Percentiles rank a stretch among this genome's conserved stretches.
These are phyloP conservation scores for Aspergillus transmontanensis DNA, from an alignment of 2,329 filamentous ascomycete species.

Conservation along the genomic window DNA sequence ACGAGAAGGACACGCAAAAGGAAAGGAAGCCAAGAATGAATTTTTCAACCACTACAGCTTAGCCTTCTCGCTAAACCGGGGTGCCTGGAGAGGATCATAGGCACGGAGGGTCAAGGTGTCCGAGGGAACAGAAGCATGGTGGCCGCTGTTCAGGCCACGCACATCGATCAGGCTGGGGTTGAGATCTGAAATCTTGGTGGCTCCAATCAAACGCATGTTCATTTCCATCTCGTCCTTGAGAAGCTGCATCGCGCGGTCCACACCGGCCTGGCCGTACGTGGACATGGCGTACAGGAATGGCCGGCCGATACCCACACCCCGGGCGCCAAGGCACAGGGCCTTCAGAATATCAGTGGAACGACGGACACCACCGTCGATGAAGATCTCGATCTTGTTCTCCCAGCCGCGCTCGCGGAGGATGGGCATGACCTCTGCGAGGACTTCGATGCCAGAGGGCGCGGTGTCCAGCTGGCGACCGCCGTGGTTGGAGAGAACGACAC, in stretches of 20 bases:
- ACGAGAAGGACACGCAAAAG: neutral
- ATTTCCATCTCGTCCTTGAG: conserved; percentile 97
- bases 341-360: conserved; percentile 94
- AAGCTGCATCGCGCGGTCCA: conserved; percentile 88
- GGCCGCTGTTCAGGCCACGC: conserved; percentile 63
- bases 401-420: conserved; percentile 73
- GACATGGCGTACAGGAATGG: conserved; percentile 97
- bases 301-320: conserved; percentile 88
- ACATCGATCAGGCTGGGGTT: conserved; percentile 80
- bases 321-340: conserved; percentile 87
- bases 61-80: conserved; percentile 52
- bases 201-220: conserved; percentile 95
- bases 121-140: conserved; percentile 60
- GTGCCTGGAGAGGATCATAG: conserved; percentile 58
- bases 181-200: conserved; percentile 71
- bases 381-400: conserved; percentile 80
- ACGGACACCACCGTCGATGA: conserved; percentile 85
- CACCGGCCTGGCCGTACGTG: conserved; percentile 82
- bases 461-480: conserved; percentile 93
- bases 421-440: conserved; percentile 92
- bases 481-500: conserved; percentile 93
- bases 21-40: neutral
- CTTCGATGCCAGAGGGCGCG: conserved; percentile 83
- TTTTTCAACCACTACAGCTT: conserved; percentile 35
- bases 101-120: conserved; percentile 62